These are phyloP conservation scores for Penicillium riverlandense DNA, from an alignment of 495 filamentous ascomycete genomes.

Conservation along the genomic window DNA sequence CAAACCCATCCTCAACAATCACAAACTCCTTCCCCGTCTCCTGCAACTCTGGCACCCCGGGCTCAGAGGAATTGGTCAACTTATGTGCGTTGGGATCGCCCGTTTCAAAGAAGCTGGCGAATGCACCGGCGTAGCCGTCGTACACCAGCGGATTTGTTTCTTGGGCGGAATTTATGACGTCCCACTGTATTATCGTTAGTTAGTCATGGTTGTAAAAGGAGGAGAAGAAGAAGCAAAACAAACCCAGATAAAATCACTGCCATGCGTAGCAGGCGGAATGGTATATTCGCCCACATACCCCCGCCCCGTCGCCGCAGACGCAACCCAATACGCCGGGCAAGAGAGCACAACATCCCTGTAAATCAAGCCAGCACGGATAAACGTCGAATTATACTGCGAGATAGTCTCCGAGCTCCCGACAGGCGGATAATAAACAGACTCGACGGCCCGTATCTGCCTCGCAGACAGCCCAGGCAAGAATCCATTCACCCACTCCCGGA, in stretches of 20 bases:
- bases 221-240: conserved; percentile 4
- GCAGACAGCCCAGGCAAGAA: conserved; percentile 42
- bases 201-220: not conserved
- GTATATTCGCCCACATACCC: conserved; percentile 53
- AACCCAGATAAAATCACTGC: conserved; percentile 51
- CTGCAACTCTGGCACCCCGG: conserved; percentile 37
- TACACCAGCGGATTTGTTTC: conserved; percentile 46
- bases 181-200: conserved; percentile 37
- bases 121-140: conserved; percentile 50
- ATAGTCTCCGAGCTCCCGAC: conserved; percentile 36
- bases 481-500: conserved; percentile 42
- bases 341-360: conserved; percentile 54
- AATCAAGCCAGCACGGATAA: conserved; percentile 43
- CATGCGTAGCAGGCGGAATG: conserved; percentile 52
- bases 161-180: conserved; percentile 48
- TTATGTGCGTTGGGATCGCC: conserved; percentile 54
- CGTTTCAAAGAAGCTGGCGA: conserved; percentile 52
- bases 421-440: conserved; percentile 38
- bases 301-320: conserved; percentile 30
- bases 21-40: conserved; percentile 42
- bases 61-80: conserved; percentile 37
- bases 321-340: conserved; percentile 53
- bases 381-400: conserved; percentile 36
- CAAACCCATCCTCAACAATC: conserved; percentile 36
- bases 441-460: conserved; percentile 27